Base-by-base conservation (phyloP, 768 basidiomycete genomes). In the Tulasnella sp. region DNA sequence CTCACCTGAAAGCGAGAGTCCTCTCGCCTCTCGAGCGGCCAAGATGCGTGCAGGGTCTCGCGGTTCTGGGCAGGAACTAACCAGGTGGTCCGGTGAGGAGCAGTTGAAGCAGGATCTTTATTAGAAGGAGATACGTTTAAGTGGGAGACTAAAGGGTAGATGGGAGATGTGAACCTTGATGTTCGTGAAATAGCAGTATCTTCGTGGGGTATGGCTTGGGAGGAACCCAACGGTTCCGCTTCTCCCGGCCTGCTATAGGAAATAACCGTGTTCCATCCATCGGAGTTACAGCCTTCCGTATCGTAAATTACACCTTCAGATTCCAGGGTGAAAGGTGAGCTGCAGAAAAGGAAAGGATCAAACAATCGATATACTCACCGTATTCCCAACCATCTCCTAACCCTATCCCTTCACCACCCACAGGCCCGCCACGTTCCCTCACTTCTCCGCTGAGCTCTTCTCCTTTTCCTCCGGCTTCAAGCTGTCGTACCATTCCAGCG, bases 51-150 rank as follows among this genome's bases (percentile, higher is more conserved):
- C 81, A 63, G 81, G 84, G 79, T 93, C 81, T 69, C 82, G 77
- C 29, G 85, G 88, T 52, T 81, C 78, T 1, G 85, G 82, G 78
- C 91, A 93, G 62, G 84, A 82, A 62, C 84, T 78, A 64, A 90
- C 80, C 70, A 83, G 78, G 78, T 93, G 91, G 37, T 82, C 81
- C 0, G 84, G 77, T 17, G 84, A 83, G 64, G 90, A 89, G 75
- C 91, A 93, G 78, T 93, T 93, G 78, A 92, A 93, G 79, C 91
- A 93, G 26, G 83, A 78, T 9, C 68, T 69, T 69, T 65, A 40
- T 36, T 36, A 36, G n/a, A 36, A 79, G 76, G 59, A 74, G 72
- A 36, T 26, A 29, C 16, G 26, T 69, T 44, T 37, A 66, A n/a
- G 42, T 40, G 40, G 17, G 39, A 16, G 41, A 40, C 6, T 1